Conservation (phyloP, 495 filamentous ascomycete species). For the Xylaria scruposa region DNA sequence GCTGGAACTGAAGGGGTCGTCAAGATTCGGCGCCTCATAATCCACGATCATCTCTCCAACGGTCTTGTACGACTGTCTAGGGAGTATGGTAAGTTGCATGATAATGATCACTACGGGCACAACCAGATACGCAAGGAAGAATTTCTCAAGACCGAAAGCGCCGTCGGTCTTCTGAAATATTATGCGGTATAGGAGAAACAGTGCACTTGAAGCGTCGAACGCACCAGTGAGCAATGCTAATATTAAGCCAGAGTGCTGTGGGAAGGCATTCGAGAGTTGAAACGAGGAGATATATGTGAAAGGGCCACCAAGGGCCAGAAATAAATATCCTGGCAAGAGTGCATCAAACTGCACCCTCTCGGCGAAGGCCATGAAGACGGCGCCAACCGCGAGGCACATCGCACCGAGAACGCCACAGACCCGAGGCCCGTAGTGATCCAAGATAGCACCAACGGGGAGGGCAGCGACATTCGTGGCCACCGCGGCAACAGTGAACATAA, state of each 20-base stretch:
- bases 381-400: conserved; percentile 70
- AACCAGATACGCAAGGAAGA: conserved; percentile 79
- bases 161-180: conserved; percentile 69
- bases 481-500: conserved; percentile 95
- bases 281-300: conserved; percentile 92
- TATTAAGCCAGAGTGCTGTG: conserved; percentile 82
- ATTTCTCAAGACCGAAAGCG: conserved; percentile 66
- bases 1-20: conserved; percentile 29
- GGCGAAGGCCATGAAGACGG: conserved; percentile 74
- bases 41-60: conserved; percentile 80
- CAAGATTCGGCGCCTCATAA: conserved; percentile 55
- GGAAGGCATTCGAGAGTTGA: conserved; percentile 92
- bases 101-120: conserved; percentile 75
- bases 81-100: conserved; percentile 78
- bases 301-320: conserved; percentile 83
- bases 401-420: conserved; percentile 77
- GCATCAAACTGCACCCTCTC: conserved; percentile 68
- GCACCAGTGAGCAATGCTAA: conserved; percentile 85
- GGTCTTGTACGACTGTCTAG: conserved; percentile 83
- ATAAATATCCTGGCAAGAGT: conserved; percentile 79
- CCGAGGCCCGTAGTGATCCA: conserved; percentile 83
- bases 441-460: conserved; percentile 82
- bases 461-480: conserved; percentile 82
- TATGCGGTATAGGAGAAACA: conserved; percentile 86
- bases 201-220: conserved; percentile 87